Base-by-base conservation (phyloP, 2,329 filamentous ascomycete genomes). In the Colletotrichum sp. region DNA sequence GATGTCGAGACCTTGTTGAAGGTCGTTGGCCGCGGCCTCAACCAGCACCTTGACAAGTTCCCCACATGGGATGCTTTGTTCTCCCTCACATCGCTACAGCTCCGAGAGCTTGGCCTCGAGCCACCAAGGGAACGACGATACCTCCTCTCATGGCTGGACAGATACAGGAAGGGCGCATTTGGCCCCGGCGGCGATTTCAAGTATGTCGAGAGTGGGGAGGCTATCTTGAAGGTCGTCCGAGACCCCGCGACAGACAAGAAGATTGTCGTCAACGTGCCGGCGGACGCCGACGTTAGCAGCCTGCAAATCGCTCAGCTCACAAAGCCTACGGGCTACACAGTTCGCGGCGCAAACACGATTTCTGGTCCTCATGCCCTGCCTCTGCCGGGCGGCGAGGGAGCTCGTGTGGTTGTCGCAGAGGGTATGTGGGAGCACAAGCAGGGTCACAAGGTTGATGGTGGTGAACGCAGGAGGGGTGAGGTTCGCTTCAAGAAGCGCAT, bases 381-480 rank as follows among this genome's bases (percentile, higher is more conserved):
- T 6, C 82, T 96, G 32, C 93, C 94, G 84, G 91, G 91, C 2
- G 90, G 91, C 2, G 86, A 87, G 55, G 92, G 92, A 10, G 94
- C 93, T 13, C 88, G 89, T 67, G 89, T 99, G 79, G 88, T 89
- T 78, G 90, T 95, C 26, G 92, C 93, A 72, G 96, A 98, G 84
- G 96, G 96, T 12, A 94, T 99, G 88, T 99, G 96, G 97, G 96
- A 99, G 88, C 90, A 96, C 81, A 93, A 91, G 83, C 91, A 93
- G 81, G 96, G 97, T 32, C 92, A 92, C 82, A 99, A 99, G 93
- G 93, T 99, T 79, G 96, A 99, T 85, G 97, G 97, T 82, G 97
- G 97, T 89, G 97, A 99, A 89, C 93, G 97, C 84, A 92, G 97
- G 85, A 93, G 91, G 84, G 94, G 94, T 18, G 94, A 98, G 87